Evolutionary conservation across 2,329 filamentous ascomycete genomes (phyloP), one percentile per base, ranked within the genome.

Genomic region (Cladosporium austrohemisphaericum): DNA sequence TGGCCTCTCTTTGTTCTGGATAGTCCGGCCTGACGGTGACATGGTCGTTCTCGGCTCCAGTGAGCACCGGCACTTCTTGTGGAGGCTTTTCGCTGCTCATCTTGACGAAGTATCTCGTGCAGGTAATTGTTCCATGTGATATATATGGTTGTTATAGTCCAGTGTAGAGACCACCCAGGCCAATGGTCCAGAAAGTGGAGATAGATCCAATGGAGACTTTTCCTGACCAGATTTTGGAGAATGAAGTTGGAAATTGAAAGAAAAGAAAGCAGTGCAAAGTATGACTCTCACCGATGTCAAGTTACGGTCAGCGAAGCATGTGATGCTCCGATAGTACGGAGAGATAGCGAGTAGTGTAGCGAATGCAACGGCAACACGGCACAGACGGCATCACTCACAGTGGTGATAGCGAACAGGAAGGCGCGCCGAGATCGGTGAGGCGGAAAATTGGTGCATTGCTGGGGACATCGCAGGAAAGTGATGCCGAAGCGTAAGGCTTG

Each of bases 41-140:
- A 20, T 47, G 33, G 44, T 47, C 44, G 23, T 29, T 31, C n/a
- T 47, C 44, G 32, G 44, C 44, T 38, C 44, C 44, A 14, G 44
- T 47, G 33, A 47, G 44, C 25, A 22, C 44, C 13, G 44, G 18
- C 7, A 47, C 44, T 18, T 47, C 44, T 31, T 47, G 23, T 5
- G 44, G 33, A 16, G 44, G 44, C 44, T 38, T 47, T 28, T 47
- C 44, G 19, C 18, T 47, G 44, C 44, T 47, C 44, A 47, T 47
- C 1, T 23, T 47, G 44, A 23, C n/a, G 10, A 13, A n/a, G 3
- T 19, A n/a, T n/a, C n/a, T 9, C 22, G 14, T 28, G 14, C 10
- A 14, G 16, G 10, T 36, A 25, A n/a, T n/a, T 5, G 23, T 26
- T 46, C 22, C 32, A 46, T 46, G 31, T 13, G 32, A 28, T 37